Conservation (phyloP, 345 rosid species). For the Alliaria petiolata region DNA sequence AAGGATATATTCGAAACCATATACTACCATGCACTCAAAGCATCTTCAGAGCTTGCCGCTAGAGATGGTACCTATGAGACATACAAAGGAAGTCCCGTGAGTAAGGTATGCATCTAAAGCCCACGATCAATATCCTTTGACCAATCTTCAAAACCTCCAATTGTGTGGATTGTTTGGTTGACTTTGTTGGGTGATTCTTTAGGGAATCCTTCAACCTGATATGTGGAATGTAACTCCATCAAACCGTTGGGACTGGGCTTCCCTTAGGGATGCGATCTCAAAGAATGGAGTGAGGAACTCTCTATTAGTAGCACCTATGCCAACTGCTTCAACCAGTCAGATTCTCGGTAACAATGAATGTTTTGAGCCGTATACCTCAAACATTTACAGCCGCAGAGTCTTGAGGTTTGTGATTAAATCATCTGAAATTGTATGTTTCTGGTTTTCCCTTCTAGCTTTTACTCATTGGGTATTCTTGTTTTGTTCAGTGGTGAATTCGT, state of each 20-base stretch:
- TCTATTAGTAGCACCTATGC: constrained; percentile 79
- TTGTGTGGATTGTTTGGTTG: background rate
- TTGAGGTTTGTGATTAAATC: constrained; percentile 43
- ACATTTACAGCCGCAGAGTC: constrained; percentile 75
- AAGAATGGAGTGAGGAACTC: constrained; percentile 73
- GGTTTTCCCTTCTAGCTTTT: background rate
- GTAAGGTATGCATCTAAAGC: constrained; percentile 50
- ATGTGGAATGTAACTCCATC: constrained; percentile 35
- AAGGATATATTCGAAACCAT: constrained; percentile 84
- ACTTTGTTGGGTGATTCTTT: background rate
- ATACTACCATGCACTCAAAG: constrained; percentile 65
- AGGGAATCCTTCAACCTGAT: constrained; percentile 35
- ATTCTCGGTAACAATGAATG: constrained; percentile 86
- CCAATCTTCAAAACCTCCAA: background rate
- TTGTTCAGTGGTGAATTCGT: constrained; percentile 83
- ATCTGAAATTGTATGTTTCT: background rate
- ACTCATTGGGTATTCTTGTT: background rate
- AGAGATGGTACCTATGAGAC: constrained; percentile 70
- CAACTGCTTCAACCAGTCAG: constrained; percentile 90
- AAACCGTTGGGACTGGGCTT: constrained; percentile 33
- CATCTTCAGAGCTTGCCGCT: constrained; percentile 63
- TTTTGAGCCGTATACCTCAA: constrained; percentile 82
- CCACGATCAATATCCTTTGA: background rate
- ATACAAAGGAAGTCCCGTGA: constrained; percentile 67
- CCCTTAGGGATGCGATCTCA: constrained; percentile 47